Evolutionary conservation across 106 monocot genomes (phyloP), one percentile per base, ranked within the genome.

Genomic region (Dioscorea alata): DNA sequence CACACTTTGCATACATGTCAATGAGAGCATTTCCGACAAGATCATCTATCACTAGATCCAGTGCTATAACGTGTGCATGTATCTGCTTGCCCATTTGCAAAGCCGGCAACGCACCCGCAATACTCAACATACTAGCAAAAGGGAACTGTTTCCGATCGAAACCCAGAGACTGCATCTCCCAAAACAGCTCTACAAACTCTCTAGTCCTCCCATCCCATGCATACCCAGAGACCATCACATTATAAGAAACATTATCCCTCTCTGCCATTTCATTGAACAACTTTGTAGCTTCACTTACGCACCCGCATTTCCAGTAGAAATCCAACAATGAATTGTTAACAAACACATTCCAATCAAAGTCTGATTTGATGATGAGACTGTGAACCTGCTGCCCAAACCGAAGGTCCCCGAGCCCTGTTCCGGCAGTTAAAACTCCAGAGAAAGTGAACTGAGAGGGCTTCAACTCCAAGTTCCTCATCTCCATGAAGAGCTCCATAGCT

Each of bases 1-100:
- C 81, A 65, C 89, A 99, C 69, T 83, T 93, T 8, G 78, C 78
- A 65, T 99, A 99, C 92, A 99, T 90, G 50, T 89, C 85, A 4
- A 99, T 76, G 23, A 99, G 80, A 10, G 92, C 64, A 72, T 89
- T 97, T 4, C 71, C 33, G 15, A 87, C 89, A 49, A 79, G 73
- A 67, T 85, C 74, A 59, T 81, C 76, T 6, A 34, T 57, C 23
- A 57, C 64, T 3, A 72, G 71, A 7, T 70, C 83, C 10, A 71
- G 66, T 13, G 85, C 19, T 62, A 87, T 75, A 8, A 74, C 69
- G 61, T 83, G 82, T 0, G 81, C 81, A 64, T 99, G 97, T 33
- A 99, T 77, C 63, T 85, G 84, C 60, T 56, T 80, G 12, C 97
- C 97, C 65, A 81, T 71, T 58, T 75, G 50, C 18, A 89, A 31